Percentiles rank a stretch among this genome's conserved stretches.
phyloP scores from a whole-genome alignment of 2,329 filamentous ascomycete genomes.

The Alternaria metachromatica region DNA sequence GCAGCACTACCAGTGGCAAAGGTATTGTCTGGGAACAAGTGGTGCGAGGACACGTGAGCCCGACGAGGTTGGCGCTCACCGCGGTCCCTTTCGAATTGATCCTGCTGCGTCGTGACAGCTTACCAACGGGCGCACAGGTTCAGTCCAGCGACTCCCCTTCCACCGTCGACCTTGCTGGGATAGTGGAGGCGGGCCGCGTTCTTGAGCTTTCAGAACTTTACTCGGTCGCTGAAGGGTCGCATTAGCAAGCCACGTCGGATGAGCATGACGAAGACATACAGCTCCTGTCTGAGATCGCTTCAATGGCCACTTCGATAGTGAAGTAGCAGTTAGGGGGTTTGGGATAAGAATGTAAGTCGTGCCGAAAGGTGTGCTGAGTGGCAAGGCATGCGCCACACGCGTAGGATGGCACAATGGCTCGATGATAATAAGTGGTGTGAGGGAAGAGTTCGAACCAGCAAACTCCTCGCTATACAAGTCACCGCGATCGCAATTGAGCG shows the following conservation, averaged over 20 bases:
- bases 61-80: neutral
- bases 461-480: neutral
- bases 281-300: neutral
- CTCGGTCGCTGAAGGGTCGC: neutral
- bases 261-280: neutral
- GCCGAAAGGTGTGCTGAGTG: neutral
- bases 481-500: neutral
- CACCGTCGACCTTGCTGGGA: fast-evolving
- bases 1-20: neutral
- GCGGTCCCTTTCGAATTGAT: neutral
- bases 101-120: neutral
- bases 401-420: neutral
- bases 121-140: neutral
- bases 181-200: neutral
- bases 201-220: neutral
- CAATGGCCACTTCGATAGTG: neutral
- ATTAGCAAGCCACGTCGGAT: neutral
- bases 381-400: neutral
- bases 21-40: neutral
- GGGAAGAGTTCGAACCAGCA: fast-evolving
- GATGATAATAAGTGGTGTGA: neutral
- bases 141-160: neutral
- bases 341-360: neutral
- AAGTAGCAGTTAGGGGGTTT: neutral
- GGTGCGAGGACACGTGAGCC: neutral